phyloP scores from a whole-genome alignment of 2,329 filamentous ascomycete genomes.

The Exophiala dermatitidis region DNA sequence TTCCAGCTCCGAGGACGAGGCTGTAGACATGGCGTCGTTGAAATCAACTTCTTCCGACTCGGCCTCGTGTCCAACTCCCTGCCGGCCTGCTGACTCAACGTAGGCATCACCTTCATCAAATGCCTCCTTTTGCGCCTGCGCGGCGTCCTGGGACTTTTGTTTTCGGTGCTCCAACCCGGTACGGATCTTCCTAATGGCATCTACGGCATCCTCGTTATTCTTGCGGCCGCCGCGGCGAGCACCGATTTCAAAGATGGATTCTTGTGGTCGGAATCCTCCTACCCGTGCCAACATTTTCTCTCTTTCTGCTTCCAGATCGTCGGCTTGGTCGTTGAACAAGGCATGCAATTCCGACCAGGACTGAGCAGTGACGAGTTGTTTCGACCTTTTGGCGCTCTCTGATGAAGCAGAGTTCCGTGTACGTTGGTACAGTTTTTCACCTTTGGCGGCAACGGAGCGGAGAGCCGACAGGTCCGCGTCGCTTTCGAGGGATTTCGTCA shows the following conservation, averaged over 20 bases:
- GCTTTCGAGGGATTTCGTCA: conserved; percentile 69
- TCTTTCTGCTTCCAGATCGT: conserved; percentile 61
- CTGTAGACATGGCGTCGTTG: conserved; percentile 50
- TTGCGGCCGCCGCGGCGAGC: conserved; percentile 65
- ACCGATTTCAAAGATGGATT: conserved; percentile 95
- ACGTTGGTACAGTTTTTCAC: conserved; percentile 84
- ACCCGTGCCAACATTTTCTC: conserved; percentile 83
- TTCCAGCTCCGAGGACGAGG: conserved; percentile 57
- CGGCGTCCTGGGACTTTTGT: conserved; percentile 31
- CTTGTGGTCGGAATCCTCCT: conserved; percentile 77
- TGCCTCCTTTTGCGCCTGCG: conserved; percentile 27
- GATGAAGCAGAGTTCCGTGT: conserved; percentile 84
- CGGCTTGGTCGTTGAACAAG: conserved; percentile 66
- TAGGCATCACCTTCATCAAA: conserved; percentile 35
- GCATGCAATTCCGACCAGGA: conserved; percentile 69
- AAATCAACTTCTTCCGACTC: conserved; percentile 30
- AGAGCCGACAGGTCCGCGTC: conserved; percentile 66
- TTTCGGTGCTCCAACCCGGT: conserved; percentile 39
- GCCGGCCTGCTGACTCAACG: conserved; percentile 1
- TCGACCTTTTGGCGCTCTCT: conserved; percentile 82
- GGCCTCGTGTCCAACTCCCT: conserved; percentile 33
- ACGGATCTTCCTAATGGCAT: conserved; percentile 42
- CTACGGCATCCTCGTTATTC: conserved; percentile 60
- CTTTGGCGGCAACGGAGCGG: conserved; percentile 69
- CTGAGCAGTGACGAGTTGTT: conserved; percentile 63